Evolutionary conservation across 106 monocot genomes (phyloP), one percentile per base, ranked within the genome.

Genomic region (Dioscorea alata): DNA sequence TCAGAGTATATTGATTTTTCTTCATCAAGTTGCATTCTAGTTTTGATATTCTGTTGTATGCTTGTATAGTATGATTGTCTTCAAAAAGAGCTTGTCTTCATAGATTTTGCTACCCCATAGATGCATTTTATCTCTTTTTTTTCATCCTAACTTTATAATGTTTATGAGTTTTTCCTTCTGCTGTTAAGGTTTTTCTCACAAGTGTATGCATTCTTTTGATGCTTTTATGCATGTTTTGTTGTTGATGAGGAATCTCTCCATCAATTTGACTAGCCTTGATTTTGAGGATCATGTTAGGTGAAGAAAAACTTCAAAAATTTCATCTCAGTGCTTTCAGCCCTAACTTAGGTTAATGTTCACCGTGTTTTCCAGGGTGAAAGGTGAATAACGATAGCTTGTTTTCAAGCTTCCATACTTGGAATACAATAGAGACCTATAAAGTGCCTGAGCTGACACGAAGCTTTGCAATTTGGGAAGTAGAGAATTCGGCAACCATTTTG

Each of bases 201-300:
- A 56, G 42, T 10, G 4, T 18, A 54, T 18, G 54, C 54, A 4
- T 19, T 23, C 2, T 20, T 69, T 70, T 28, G 48, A 32, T 65
- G 4, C 57, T 69, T 19, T 15, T 70, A 18, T 70, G 17, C 78
- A 94, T 90, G 94, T 81, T 57, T 68, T 94, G 57, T 72, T 94
- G 67, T 74, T 94, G 71, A 94, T 94, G 94, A 80, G 85, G 69
- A 94, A 94, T 73, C 79, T 94, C 49, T 87, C 90, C 28, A 61
- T 94, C 60, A 94, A 94, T 61, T 82, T 94, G 87, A 83, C 71
- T 17, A 90, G 83, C 69, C 87, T 90, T 63, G 87, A 90, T 66
- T 90, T 90, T 72, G 87, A 94, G 64, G 87, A 94, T 52, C 94
- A 94, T 85, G 94, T 94, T 94, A 69, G 78, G 90, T 68, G 50